Percentiles rank a stretch among this genome's conserved stretches.
Conservation (phyloP, 2,329 filamentous ascomycete species). For the Monosporascus sp. region DNA sequence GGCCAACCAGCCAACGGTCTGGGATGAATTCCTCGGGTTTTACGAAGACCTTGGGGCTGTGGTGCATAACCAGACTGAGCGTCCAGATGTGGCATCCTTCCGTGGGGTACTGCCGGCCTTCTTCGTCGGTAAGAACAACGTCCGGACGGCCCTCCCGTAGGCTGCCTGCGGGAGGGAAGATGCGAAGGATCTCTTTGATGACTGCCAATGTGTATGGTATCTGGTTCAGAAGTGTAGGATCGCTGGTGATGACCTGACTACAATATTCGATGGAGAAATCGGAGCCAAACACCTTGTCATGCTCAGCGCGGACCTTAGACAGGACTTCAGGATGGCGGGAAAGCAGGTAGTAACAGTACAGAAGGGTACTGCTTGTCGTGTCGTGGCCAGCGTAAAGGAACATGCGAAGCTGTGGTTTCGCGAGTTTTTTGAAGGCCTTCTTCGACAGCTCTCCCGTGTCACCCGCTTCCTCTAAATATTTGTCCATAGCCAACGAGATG, state of each 20-base stretch:
- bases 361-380: constrained; percentile 54
- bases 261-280: constrained; percentile 1
- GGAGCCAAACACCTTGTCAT: constrained; percentile 19
- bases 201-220: constrained; percentile 30
- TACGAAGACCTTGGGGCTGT: constrained; percentile 25
- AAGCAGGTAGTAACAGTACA: constrained; percentile 42
- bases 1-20: constrained; percentile 30
- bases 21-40: constrained; percentile 29
- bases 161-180: constrained; percentile 40
- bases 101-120: constrained; percentile 28
- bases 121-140: constrained; percentile 31
- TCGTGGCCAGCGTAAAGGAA: constrained; percentile 57
- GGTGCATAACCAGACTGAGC: constrained; percentile 26
- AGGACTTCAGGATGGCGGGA: constrained; percentile 13
- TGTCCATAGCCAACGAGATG: constrained; percentile 14
- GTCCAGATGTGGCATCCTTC: constrained; percentile 14
- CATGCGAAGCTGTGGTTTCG: constrained; percentile 13
- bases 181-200: constrained; percentile 31
- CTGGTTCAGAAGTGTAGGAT: constrained; percentile 23
- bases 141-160: constrained; percentile 28
- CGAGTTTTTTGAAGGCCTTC: constrained; percentile 9
- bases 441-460: constrained; percentile 2
- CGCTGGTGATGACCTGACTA: constrained; percentile 23
- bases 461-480: constrained; percentile 10
- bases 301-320: constrained; percentile 16